Base-by-base conservation (phyloP, 2,329 filamentous ascomycete genomes). In the Colletotrichum noveboracense region DNA sequence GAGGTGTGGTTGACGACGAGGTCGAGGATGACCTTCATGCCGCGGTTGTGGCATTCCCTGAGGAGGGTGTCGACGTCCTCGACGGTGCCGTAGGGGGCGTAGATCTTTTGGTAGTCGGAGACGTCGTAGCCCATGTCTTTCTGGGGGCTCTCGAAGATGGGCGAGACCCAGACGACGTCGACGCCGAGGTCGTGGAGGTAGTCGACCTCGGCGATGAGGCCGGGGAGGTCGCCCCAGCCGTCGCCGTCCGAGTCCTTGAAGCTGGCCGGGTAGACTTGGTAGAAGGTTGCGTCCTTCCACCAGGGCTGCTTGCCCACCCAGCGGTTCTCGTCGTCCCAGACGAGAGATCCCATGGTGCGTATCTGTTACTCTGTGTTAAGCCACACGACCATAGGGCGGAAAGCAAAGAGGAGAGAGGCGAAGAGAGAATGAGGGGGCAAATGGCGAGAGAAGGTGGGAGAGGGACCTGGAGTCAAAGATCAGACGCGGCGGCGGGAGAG, bases 101-200 rank as follows among this genome's bases (percentile, higher is more conserved):
- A 89, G 34, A 95, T 93, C 52, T 87, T 88, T 77, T 92, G 89
- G 77, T 95, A 95, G 80, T 95, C 90, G 0, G 89, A 89, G n/a
- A 94, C 90, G 78, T 94, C 93, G 79, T 94, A 94, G 32, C 93
- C 93, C 92, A 94, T 93, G 76, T 95, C 93, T 18, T 89, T 85
- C 76, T 92, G 91, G 0, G 93, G 93, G 60, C 85, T 87, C n/a
- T 89, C 86, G 72, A 86, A 89, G 71, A 88, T 87, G 6, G 88
- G 88, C 1, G 86, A 89, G 1, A 90, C 82, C 91, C 91, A 93
- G 24, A 93, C 86, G n/a, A 91, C 88, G 77, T 93, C 90, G 3
- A 91, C 86, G 1, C 92, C 93, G 0, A 94, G 86, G 4, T 90
- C 85, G 67, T 90, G 87, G 65, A 94, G 86, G 79, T 94, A 93